Conservation (phyloP, 2,329 filamentous ascomycete genomes). For the Beauveria pseudobassiana region DNA sequence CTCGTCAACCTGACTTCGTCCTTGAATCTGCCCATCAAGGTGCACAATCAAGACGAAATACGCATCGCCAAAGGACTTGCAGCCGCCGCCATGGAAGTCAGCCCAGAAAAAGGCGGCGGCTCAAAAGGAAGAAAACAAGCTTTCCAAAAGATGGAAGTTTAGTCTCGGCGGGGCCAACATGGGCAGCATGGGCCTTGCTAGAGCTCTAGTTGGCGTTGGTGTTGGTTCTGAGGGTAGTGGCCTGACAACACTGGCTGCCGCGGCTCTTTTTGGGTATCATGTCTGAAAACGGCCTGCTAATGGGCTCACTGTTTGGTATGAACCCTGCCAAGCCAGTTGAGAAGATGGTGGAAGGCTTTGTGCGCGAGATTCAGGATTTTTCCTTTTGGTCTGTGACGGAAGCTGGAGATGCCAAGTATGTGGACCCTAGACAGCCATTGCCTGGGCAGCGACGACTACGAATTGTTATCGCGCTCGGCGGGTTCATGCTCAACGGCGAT, state of each 20-base stretch:
- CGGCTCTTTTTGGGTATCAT: conserved; percentile 70
- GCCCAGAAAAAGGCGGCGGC: conserved; percentile 22
- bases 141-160: conserved; percentile 65
- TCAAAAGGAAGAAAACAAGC: conserved; percentile 52
- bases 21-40: conserved; percentile 56
- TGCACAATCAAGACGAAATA: conserved; percentile 64
- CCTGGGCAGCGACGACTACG: conserved; percentile 61
- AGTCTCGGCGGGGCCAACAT: conserved; percentile 38
- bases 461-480: conserved; percentile 75
- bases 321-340: conserved; percentile 77
- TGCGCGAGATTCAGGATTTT: conserved; percentile 81
- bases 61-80: conserved; percentile 69
- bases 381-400: conserved; percentile 70
- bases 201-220: conserved; percentile 68
- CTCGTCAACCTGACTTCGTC: conserved; percentile 64
- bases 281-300: conserved; percentile 69
- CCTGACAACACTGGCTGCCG: conserved; percentile 65
- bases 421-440: conserved; percentile 43
- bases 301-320: conserved; percentile 86
- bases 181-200: conserved; percentile 67
- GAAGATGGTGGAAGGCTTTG: conserved; percentile 83
- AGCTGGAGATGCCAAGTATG: conserved; percentile 27
- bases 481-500: conserved; percentile 70
- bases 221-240: conserved; percentile 75
- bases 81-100: conserved; percentile 54